phyloP scores from a whole-genome alignment of 345 rosid genomes.

The Melaleuca alternifolia region DNA sequence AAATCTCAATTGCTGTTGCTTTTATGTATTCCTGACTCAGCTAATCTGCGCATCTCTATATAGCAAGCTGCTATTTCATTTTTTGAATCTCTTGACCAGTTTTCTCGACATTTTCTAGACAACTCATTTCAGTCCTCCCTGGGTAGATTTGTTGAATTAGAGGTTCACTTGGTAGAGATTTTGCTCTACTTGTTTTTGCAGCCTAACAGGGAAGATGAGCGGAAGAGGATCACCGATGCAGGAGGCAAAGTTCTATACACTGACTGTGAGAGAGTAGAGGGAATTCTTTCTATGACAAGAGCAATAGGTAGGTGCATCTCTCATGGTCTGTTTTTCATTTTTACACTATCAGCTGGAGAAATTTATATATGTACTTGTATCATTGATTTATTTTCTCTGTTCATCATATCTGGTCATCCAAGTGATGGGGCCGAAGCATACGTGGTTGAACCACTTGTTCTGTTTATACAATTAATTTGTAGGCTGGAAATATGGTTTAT shows the following conservation, averaged over 20 bases:
- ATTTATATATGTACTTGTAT: neutral
- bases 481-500: neutral
- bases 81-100: neutral
- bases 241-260: conserved; percentile 38
- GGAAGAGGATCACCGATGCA: conserved; percentile 21
- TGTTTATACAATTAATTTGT: neutral
- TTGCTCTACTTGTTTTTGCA: neutral
- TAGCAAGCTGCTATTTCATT: neutral
- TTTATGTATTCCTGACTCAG: neutral
- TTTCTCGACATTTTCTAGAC: neutral
- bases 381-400: neutral
- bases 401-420: neutral
- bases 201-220: conserved; percentile 37
- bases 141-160: neutral
- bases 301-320: conserved; percentile 16
- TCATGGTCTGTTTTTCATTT: neutral
- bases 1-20: neutral
- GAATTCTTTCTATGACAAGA: conserved; percentile 38
- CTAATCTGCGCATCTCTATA: neutral
- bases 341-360: neutral
- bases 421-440: neutral
- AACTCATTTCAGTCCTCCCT: neutral
- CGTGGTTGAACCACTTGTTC: neutral
- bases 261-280: conserved; percentile 29
- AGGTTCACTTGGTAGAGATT: neutral